phyloP scores from a whole-genome alignment of 805 yeast species.

The Metschnikowia lunata region DNA sequence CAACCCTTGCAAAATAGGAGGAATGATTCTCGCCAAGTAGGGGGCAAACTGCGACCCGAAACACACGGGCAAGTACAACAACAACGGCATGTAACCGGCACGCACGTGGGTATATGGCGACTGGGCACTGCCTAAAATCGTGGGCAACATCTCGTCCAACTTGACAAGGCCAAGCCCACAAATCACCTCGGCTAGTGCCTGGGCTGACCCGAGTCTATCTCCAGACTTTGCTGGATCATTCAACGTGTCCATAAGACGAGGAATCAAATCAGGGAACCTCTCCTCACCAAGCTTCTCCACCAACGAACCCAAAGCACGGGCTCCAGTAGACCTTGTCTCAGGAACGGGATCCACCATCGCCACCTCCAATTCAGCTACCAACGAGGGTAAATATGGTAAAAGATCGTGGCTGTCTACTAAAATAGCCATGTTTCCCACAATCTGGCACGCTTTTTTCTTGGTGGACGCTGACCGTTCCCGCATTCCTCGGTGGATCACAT shows the following conservation, averaged over 20 bases:
- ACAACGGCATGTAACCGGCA: slow-evolving; percentile 88
- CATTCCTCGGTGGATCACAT: slow-evolving; percentile 94
- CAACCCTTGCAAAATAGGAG: slow-evolving; percentile 86
- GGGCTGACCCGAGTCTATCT: slow-evolving; percentile 95
- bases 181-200: slow-evolving; percentile 90
- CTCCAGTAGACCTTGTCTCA: slow-evolving; percentile 93
- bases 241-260: slow-evolving; percentile 69
- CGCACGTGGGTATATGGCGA: slow-evolving; percentile 68
- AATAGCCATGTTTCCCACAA: slow-evolving; percentile 98
- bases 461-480: slow-evolving; percentile 89
- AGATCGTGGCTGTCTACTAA: slow-evolving; percentile 86
- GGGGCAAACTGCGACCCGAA: slow-evolving; percentile 91
- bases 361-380: slow-evolving; percentile 77
- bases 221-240: slow-evolving; percentile 77
- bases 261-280: slow-evolving; percentile 86
- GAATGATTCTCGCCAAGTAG: slow-evolving; percentile 76
- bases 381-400: slow-evolving; percentile 71
- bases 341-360: slow-evolving; percentile 99
- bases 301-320: slow-evolving; percentile 92
- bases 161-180: slow-evolving; percentile 86
- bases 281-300: slow-evolving; percentile 97
- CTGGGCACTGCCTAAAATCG: slow-evolving; percentile 66
- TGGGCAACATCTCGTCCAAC: slow-evolving; percentile 84
- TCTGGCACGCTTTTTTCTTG: slow-evolving; percentile 92
- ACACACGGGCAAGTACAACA: slow-evolving; percentile 88